These are phyloP conservation scores for Suhomyces prunicola DNA, from an alignment of 805 yeast species.

Conservation along the genomic window DNA sequence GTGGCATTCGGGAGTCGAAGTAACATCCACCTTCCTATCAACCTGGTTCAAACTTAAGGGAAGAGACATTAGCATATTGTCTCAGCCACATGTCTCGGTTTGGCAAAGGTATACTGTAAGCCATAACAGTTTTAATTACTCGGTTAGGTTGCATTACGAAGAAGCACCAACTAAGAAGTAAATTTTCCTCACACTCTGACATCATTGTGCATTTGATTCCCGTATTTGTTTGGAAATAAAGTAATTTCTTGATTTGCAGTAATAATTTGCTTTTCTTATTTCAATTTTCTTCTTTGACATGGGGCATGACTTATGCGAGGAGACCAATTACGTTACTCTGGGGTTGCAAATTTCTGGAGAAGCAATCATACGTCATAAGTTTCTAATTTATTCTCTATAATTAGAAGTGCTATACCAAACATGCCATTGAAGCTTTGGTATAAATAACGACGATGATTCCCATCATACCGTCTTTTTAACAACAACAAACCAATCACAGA, in stretches of 20 bases:
- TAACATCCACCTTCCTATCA: background rate
- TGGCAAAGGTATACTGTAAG: background rate
- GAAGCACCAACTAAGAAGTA: background rate
- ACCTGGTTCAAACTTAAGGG: background rate
- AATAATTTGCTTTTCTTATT: background rate
- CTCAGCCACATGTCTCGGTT: background rate
- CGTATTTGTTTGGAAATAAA: background rate
- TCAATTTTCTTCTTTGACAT: background rate
- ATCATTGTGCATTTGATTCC: background rate
- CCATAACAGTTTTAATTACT: background rate
- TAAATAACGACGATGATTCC: background rate
- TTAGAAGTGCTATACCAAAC: background rate
- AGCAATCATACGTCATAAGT: background rate
- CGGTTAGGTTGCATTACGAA: background rate
- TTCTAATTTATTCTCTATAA: background rate
- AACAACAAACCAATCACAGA: slow-evolving; percentile 1
- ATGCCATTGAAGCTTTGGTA: background rate
- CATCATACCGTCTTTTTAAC: background rate
- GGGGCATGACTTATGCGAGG: background rate
- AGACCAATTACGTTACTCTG: background rate
- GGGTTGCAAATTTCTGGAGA: background rate
- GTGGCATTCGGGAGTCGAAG: background rate
- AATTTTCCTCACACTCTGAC: background rate
- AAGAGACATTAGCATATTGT: background rate
- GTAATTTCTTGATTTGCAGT: background rate